Evolutionary conservation across 306 rosid species (phyloP).

Genomic region (Sophora flavescens): DNA sequence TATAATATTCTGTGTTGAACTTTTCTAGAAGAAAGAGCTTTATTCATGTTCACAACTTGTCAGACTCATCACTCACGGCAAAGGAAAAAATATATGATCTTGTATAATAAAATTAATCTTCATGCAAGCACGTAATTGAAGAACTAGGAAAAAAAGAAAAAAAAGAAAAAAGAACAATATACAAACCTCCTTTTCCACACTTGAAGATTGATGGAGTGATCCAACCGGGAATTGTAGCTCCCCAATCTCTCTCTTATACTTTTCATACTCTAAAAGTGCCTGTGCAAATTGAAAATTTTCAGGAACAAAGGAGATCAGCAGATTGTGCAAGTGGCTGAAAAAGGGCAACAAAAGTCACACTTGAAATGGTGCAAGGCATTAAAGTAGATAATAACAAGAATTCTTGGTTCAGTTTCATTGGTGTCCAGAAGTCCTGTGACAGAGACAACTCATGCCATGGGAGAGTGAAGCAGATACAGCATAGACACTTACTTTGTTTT

Average conservation of each 20-base stretch:
- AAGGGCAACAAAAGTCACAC: slow-evolving; percentile 33
- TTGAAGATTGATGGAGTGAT: slow-evolving; percentile 61
- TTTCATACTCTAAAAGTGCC: slow-evolving; percentile 90
- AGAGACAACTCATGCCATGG: slow-evolving; percentile 30
- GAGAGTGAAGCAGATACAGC: slow-evolving; percentile 25
- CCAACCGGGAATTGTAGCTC: slow-evolving; percentile 75
- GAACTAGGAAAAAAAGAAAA: slow-evolving; percentile 10
- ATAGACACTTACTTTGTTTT: slow-evolving; percentile 7
- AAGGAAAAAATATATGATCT: slow-evolving; percentile 25
- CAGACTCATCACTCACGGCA: slow-evolving; percentile 1
- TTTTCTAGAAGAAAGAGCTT: slow-evolving; percentile 17
- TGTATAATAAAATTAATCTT: neutral
- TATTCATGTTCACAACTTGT: slow-evolving; percentile 9
- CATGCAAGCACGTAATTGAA: slow-evolving; percentile 19
- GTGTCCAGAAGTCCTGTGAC: slow-evolving; percentile 23
- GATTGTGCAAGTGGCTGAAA: slow-evolving; percentile 31
- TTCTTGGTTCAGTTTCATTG: slow-evolving; percentile 34
- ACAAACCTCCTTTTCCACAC: slow-evolving; percentile 78
- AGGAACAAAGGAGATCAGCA: slow-evolving; percentile 30
- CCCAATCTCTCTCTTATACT: slow-evolving; percentile 76
- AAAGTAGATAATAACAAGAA: slow-evolving; percentile 34
- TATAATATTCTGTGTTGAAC: neutral
- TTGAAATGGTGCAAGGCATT: slow-evolving; percentile 32
- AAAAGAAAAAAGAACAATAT: slow-evolving; percentile 25
- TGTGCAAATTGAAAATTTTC: slow-evolving; percentile 46